Base-by-base conservation (phyloP, 805 yeast species). In the Kodamaea leandrae region DNA sequence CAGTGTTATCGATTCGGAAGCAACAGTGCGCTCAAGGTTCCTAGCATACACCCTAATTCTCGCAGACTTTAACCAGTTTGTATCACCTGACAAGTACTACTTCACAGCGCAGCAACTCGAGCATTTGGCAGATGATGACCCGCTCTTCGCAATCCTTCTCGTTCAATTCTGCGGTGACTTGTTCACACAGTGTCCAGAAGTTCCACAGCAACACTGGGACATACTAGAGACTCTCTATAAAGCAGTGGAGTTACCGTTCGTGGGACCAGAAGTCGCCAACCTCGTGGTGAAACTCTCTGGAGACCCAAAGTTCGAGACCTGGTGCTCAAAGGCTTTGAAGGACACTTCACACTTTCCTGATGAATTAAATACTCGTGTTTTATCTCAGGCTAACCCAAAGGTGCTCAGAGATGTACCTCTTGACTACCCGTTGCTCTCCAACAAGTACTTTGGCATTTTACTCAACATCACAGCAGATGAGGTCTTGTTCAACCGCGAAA, bases 111-210 rank as follows among this genome's bases (percentile, higher is more conserved):
- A 32, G 4, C 57, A 52, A 16, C 37, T 61, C n/a, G 35, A 36
- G 7, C 12, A 18, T 1, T 13, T 44, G 12, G 44, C 38, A 8
- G 41, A 48, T 2, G 55, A 55, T 25, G 68, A 63, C 41, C 57
- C 59, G 1, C 51, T 64, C 27, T 54, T 53, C 29, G 51, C 48
- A n/a, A 47, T 57, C 6, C 43, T 60, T 26, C 39, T 55, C 8
- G 45, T 62, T 9, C 54, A 54, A 17, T 64, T 56, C 47, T 63
- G 60, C 40, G 45, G 38, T 17, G 53, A 51, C 19, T 36, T 60
- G 7, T 39, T 62, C 12, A 42, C n/a, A 8, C 18, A 32, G 15
- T 27, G 20, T 7, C 26, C 34, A 3, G 33, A 8, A 10, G 24
- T 32, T 2, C 19, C 37, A 8, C 17, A 30, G 4, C 19, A 37